Evolutionary conservation across 2,329 filamentous ascomycete genomes (phyloP).

Genomic region (Trichoderma koningiopsis): DNA sequence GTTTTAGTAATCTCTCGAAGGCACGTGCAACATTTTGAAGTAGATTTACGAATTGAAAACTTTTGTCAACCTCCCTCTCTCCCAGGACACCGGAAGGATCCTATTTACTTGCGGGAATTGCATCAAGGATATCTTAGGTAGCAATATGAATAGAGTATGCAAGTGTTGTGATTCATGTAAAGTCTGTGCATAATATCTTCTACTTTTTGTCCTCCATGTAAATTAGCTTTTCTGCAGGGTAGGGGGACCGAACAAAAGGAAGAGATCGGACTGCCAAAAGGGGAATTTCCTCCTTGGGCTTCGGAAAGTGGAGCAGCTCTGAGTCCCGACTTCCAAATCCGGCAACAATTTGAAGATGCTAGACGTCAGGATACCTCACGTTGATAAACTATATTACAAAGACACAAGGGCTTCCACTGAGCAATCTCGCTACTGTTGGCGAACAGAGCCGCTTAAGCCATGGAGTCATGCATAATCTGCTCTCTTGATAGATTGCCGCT

Average conservation of each 20-base stretch:
- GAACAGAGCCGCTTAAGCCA: rapidly evolving
- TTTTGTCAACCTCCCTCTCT: too few species aligned
- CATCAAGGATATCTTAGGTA: too few species aligned
- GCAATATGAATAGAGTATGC: too few species aligned
- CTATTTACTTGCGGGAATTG: too few species aligned
- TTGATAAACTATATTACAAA: background rate
- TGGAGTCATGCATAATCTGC: background rate
- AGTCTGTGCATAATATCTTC: too few species aligned
- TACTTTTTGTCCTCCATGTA: too few species aligned
- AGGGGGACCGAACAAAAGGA: background rate
- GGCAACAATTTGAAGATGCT: background rate
- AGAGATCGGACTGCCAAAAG: background rate
- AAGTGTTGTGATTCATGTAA: too few species aligned
- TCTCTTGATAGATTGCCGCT: background rate
- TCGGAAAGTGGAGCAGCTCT: background rate
- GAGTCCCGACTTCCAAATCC: background rate
- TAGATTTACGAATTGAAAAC: too few species aligned
- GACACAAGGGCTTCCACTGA: background rate
- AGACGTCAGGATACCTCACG: background rate
- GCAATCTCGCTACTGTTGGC: background rate
- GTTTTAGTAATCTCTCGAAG: too few species aligned
- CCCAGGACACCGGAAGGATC: too few species aligned
- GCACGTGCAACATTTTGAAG: too few species aligned
- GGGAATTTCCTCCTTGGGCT: background rate
- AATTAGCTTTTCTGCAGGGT: background rate